Conservation (phyloP, 192 early-diverging fungal species). For the Coemansia sp. region DNA sequence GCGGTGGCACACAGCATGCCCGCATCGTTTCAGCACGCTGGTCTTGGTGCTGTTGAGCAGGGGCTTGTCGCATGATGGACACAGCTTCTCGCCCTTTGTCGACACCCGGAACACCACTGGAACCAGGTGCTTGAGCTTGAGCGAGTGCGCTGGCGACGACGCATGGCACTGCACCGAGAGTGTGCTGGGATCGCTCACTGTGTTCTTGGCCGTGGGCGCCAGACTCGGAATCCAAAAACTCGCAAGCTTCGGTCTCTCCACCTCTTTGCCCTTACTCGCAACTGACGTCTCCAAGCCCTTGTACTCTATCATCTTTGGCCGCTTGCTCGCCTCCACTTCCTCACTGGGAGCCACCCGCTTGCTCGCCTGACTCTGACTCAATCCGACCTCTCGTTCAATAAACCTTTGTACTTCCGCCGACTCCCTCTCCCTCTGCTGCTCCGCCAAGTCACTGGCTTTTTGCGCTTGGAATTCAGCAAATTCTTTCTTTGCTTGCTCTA, state of each 20-base stretch:
- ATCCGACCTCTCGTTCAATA: slow-evolving; percentile 22
- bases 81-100: slow-evolving; percentile 29
- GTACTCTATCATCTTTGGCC: background rate
- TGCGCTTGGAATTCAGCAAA: slow-evolving; percentile 48
- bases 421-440: background rate
- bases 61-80: slow-evolving; percentile 44
- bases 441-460: slow-evolving; percentile 12
- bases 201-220: slow-evolving; percentile 21
- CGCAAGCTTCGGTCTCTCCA: background rate
- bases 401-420: background rate
- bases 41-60: slow-evolving; percentile 38
- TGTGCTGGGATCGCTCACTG: slow-evolving; percentile 7
- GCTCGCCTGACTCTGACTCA: background rate
- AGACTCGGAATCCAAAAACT: slow-evolving; percentile 48
- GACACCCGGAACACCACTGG: slow-evolving; percentile 20
- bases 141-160: slow-evolving; percentile 7
- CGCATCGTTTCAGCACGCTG: slow-evolving; percentile 34
- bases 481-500: slow-evolving; percentile 52
- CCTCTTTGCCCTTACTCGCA: background rate
- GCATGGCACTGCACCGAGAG: slow-evolving; percentile 28
- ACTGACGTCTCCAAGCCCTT: background rate
- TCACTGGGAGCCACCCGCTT: background rate
- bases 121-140: slow-evolving; percentile 36
- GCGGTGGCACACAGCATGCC: slow-evolving; percentile 45
- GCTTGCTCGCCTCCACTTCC: background rate